These are phyloP conservation scores for Lichtheimia hyalospora DNA, from an alignment of 371 early-diverging fungal species.

Conservation along the genomic window DNA sequence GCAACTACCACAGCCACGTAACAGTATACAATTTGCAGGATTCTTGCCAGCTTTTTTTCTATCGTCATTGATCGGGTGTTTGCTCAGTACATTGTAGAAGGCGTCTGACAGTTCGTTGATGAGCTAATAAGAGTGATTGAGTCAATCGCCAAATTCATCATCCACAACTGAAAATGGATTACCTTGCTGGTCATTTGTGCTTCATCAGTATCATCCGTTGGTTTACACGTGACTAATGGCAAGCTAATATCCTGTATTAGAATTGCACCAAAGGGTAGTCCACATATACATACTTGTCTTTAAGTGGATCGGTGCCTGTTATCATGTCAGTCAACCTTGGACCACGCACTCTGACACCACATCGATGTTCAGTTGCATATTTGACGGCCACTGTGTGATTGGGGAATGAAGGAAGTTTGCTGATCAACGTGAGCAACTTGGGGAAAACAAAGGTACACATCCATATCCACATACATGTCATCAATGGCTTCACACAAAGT, in stretches of 20 bases:
- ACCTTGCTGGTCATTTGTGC: conserved; percentile 48
- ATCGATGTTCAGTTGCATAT: conserved; percentile 21
- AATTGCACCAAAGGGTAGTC: background rate
- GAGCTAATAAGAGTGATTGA: conserved; percentile 28
- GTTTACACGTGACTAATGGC: conserved; percentile 36
- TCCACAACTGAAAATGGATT: conserved; percentile 1
- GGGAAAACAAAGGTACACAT: background rate
- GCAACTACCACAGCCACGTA: conserved; percentile 49
- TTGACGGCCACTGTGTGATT: conserved; percentile 17
- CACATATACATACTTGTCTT: conserved; percentile 40
- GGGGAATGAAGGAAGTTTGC: conserved; percentile 48
- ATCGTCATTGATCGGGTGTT: conserved; percentile 46
- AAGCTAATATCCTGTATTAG: conserved; percentile 13
- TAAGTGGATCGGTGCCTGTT: conserved; percentile 57
- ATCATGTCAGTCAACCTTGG: conserved; percentile 44
- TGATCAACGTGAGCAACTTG: background rate
- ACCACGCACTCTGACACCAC: conserved; percentile 42
- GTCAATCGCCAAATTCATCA: background rate
- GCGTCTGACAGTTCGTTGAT: conserved; percentile 45
- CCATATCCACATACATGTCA: conserved; percentile 31
- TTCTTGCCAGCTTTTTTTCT: conserved; percentile 31
- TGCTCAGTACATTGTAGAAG: conserved; percentile 24
- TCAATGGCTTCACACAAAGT: conserved; percentile 43
- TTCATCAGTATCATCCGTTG: conserved; percentile 32
- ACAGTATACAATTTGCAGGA: conserved; percentile 49